Conservation (phyloP, 2,329 filamentous ascomycete species). For the Clonostachys rosea region DNA sequence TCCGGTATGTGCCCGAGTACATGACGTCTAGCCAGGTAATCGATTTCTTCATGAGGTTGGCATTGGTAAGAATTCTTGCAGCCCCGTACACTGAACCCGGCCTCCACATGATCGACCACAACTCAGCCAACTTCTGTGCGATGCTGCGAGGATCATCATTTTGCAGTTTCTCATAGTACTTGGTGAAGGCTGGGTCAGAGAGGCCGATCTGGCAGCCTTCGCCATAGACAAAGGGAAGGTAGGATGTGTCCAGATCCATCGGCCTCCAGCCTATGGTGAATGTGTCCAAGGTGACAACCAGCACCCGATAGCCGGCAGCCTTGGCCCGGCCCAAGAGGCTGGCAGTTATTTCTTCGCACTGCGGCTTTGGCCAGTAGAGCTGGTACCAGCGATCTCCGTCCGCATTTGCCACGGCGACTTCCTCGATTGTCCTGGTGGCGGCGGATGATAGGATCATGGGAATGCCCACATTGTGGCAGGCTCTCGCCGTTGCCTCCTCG, state of each 20-base stretch:
- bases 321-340: slow-evolving; percentile 60
- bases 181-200: slow-evolving; percentile 60
- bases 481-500: slow-evolving; percentile 60
- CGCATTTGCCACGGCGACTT: slow-evolving; percentile 55
- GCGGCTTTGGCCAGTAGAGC: slow-evolving; percentile 65
- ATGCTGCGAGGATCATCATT: slow-evolving; percentile 7
- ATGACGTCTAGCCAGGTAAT: slow-evolving; percentile 45
- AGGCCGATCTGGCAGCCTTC: slow-evolving; percentile 60
- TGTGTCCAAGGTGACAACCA: slow-evolving; percentile 71
- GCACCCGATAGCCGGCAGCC: slow-evolving; percentile 54
- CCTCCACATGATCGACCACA: slow-evolving; percentile 1
- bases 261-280: slow-evolving; percentile 67
- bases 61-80: background rate
- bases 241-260: slow-evolving; percentile 59
- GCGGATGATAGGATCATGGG: slow-evolving; percentile 68
- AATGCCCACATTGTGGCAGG: slow-evolving; percentile 53
- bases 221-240: slow-evolving; percentile 54
- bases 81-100: slow-evolving; percentile 12
- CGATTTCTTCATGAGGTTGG: slow-evolving; percentile 27
- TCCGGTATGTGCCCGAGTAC: slow-evolving; percentile 39
- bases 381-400: slow-evolving; percentile 65
- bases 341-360: slow-evolving; percentile 53
- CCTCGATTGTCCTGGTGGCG: slow-evolving; percentile 57
- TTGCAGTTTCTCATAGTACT: slow-evolving; percentile 39
- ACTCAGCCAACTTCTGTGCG: slow-evolving; percentile 5